phyloP scores from a whole-genome alignment of 1,139 yeast species.

The Candida sp. region DNA sequence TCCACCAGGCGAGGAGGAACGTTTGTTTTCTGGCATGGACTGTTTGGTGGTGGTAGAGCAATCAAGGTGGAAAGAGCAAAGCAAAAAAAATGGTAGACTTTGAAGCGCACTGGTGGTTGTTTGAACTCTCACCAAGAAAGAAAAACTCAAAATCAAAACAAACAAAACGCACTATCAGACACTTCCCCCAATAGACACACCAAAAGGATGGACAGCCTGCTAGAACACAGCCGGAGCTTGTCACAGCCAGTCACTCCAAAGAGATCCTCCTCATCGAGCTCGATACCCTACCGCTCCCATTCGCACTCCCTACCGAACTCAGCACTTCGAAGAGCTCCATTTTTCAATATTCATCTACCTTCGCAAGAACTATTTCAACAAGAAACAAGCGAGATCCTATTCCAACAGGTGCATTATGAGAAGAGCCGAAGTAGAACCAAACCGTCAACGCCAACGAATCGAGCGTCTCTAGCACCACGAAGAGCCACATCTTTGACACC shows the following conservation, averaged over 20 bases:
- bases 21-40: constrained; percentile 5
- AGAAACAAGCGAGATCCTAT: constrained; percentile 3
- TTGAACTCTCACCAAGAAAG: not conserved
- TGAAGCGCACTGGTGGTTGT: not conserved
- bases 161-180: not conserved
- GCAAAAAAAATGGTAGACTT: not conserved
- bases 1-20: constrained; percentile 14
- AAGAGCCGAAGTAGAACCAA: constrained; percentile 2
- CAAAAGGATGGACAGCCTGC: not conserved
- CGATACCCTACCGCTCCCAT: not conserved
- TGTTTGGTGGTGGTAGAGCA: not conserved
- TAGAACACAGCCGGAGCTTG: constrained; percentile 1
- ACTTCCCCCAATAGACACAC: not conserved
- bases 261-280: constrained; percentile 3
- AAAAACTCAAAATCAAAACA: not conserved
- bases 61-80: not conserved
- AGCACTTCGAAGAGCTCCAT: constrained; percentile 1
- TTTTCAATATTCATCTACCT: constrained; percentile 9
- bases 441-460: constrained; percentile 4
- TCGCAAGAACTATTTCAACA: constrained; percentile 4
- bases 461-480: not conserved
- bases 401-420: not conserved
- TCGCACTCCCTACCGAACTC: constrained; percentile 8
- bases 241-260: constrained; percentile 12
- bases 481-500: not conserved